Evolutionary conservation across 202 grass and related monocot species (phyloP), one percentile per base, ranked within the genome.

Genomic region (Eragrostis tef): DNA sequence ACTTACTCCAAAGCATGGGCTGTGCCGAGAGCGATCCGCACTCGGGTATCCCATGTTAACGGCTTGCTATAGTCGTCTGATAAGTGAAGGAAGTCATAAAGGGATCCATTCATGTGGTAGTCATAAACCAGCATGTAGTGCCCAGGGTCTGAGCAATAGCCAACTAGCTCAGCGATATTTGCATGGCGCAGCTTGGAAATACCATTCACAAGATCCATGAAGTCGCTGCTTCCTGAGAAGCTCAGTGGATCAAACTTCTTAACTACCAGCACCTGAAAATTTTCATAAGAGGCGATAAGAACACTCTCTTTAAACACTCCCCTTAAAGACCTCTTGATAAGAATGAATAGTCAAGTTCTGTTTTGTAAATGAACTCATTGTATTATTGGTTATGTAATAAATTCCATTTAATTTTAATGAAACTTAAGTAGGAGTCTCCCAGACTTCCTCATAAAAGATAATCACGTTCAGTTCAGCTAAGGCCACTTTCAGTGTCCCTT

Each of bases 1-100:
- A 93, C 88, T 94, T 93, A 99, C 96, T 99, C 93, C 80, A 99
- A 78, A 81, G 93, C 96, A 19, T 78, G 78, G 78, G 96, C 96
- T 73, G 87, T 98, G 67, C 96, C 92, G 27, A 93, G 65, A 83
- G 92, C 96, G 64, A 99, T 99, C 61, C 85, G 87, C 36, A 99
- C 85, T 70, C 93, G 90, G 63, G 96, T 99, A 29, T 99, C 96
- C 96, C 96, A 99, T 64, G 96, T 99, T 42, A 99, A 87, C 20
- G 96, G 96, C 57, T 52, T 93, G 85, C 96, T 99, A 85, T 99
- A 99, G 15, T 92, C 93, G 62, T 99, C 96, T 21, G 90, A 95
- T 48, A 99, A 87, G 79, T 99, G 96, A 11, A 99, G 86, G 79
- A 96, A 99, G 22, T 93, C 89, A 73, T 95, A 83, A 34, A 99